Conservation (phyloP, 345 rosid species). For the Cochlearia excelsa region DNA sequence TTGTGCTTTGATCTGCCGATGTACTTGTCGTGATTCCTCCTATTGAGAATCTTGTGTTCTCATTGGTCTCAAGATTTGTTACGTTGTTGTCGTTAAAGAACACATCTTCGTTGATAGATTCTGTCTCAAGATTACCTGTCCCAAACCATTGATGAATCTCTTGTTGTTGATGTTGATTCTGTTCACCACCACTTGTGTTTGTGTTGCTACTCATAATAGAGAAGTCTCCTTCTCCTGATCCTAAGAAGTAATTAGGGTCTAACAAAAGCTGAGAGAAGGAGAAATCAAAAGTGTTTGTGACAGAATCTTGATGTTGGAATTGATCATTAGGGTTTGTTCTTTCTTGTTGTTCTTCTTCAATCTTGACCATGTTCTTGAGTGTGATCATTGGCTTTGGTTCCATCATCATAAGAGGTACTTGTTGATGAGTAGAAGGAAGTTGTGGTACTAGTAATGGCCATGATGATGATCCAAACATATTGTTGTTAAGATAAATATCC, state of each 20-base stretch:
- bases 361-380: slow-evolving; percentile 35
- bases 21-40: slow-evolving; percentile 40
- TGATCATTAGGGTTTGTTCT: slow-evolving; percentile 21
- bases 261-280: slow-evolving; percentile 37
- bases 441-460: slow-evolving; percentile 41
- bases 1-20: slow-evolving; percentile 51
- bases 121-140: slow-evolving; percentile 28
- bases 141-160: slow-evolving; percentile 43
- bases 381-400: slow-evolving; percentile 34
- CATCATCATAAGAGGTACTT: slow-evolving; percentile 31
- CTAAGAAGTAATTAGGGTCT: slow-evolving; percentile 33
- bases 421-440: slow-evolving; percentile 25
- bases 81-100: slow-evolving; percentile 28
- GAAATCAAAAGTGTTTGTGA: slow-evolving; percentile 34
- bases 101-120: slow-evolving; percentile 28
- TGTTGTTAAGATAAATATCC: slow-evolving; percentile 32
- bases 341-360: slow-evolving; percentile 27
- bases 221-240: slow-evolving; percentile 25
- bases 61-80: slow-evolving; percentile 28
- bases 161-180: slow-evolving; percentile 28
- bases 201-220: slow-evolving; percentile 34
- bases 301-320: slow-evolving; percentile 27
- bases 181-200: slow-evolving; percentile 22
- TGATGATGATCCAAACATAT: slow-evolving; percentile 38
- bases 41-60: slow-evolving; percentile 25